Evolutionary conservation across 208 protist species (phyloP).

Genomic region (Leishmania mexicana): DNA sequence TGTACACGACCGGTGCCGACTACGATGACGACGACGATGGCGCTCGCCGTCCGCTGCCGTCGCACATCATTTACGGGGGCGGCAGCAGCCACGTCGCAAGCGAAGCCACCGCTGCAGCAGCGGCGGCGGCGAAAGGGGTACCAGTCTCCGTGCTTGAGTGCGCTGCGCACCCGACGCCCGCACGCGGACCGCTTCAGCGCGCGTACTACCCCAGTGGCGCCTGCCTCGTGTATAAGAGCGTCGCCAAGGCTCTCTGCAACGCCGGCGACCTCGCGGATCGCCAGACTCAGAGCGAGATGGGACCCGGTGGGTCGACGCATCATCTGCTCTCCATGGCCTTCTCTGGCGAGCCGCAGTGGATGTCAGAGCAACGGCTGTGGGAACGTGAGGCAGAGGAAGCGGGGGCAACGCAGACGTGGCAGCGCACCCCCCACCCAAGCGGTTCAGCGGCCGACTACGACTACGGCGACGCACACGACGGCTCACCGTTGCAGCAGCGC

Average conservation of each 20-base stretch:
- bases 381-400: constrained; percentile 4
- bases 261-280: constrained; percentile 32
- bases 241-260: constrained; percentile 47
- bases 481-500: background rate
- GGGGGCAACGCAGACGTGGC: background rate
- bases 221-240: constrained; percentile 58
- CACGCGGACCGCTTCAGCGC: constrained; percentile 29
- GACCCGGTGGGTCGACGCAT: constrained; percentile 42
- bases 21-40: constrained; percentile 34
- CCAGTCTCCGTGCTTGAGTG: constrained; percentile 26
- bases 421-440: background rate
- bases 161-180: constrained; percentile 27
- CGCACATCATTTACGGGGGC: background rate
- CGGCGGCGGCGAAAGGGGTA: constrained; percentile 11
- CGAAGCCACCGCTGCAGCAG: constrained; percentile 10
- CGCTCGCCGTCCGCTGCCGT: constrained; percentile 9
- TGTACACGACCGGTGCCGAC: constrained; percentile 14
- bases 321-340: constrained; percentile 58
- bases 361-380: constrained; percentile 14
- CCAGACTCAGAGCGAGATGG: constrained; percentile 38
- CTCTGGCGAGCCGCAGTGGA: constrained; percentile 58
- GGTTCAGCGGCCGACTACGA: constrained; percentile 4
- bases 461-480: constrained; percentile 19
- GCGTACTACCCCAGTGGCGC: constrained; percentile 56
- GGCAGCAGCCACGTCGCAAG: constrained; percentile 2